Percentiles rank a stretch among this genome's conserved stretches.
Evolutionary conservation across 345 rosid species (phyloP).

Genomic region (Tarenaya hassleriana): DNA sequence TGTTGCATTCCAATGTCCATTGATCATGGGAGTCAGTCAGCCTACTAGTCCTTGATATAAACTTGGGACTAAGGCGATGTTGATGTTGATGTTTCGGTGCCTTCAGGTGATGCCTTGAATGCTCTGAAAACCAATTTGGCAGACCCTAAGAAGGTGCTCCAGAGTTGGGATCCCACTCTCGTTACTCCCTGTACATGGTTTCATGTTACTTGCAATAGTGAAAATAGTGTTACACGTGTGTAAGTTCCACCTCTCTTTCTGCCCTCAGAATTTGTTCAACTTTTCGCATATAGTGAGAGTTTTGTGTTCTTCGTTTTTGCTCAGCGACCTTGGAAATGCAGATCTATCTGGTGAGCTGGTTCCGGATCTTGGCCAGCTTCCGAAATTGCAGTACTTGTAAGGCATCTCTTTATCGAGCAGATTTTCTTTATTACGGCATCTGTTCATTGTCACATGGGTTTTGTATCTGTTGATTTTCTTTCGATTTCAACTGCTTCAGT

Average conservation of each 20-base stretch:
- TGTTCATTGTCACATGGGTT: not conserved
- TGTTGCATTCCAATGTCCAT: not conserved
- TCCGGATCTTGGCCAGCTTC: slow-evolving; percentile 35
- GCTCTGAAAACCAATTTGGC: slow-evolving; percentile 45
- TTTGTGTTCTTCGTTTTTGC: slow-evolving; percentile 3
- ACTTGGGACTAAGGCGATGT: no score
- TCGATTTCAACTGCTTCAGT: not conserved
- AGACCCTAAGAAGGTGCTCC: slow-evolving; percentile 63
- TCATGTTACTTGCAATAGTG: slow-evolving; percentile 69
- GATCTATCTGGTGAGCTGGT: slow-evolving; percentile 26
- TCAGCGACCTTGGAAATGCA: slow-evolving; percentile 33
- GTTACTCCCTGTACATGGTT: slow-evolving; percentile 84
- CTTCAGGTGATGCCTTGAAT: slow-evolving; percentile 67
- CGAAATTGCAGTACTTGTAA: slow-evolving; percentile 75
- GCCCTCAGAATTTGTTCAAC: not conserved
- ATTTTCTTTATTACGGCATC: not conserved
- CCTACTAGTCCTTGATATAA: not conserved
- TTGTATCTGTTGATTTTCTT: not conserved
- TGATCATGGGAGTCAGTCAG: not conserved
- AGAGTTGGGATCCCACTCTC: slow-evolving; percentile 80
- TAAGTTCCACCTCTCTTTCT: slow-evolving; percentile 33
- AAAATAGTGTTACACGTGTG: slow-evolving; percentile 69
- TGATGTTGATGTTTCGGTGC: not conserved
- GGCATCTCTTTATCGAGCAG: slow-evolving; percentile 17
- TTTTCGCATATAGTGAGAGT: not conserved